Conservation (phyloP, 305 asterid species). For the Plantago lanceolata region DNA sequence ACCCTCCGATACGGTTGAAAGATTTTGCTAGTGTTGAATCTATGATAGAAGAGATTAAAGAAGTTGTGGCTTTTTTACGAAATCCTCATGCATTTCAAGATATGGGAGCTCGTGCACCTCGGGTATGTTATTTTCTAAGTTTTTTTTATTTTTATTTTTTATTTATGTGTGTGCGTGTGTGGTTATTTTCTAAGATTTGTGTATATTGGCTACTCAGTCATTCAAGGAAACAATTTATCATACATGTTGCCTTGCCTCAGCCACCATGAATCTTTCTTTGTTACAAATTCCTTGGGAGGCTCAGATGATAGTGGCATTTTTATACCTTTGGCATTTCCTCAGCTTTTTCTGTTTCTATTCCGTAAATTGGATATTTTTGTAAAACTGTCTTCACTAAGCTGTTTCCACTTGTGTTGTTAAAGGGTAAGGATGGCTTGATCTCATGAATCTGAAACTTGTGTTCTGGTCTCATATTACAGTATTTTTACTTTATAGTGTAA, state of each 20-base stretch:
- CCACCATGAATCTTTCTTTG: not conserved
- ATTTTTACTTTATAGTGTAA: too few species aligned
- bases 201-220: constrained; percentile 15
- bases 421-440: not conserved
- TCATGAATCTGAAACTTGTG: too few species aligned
- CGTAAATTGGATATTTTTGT: too few species aligned
- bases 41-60: constrained; percentile 92
- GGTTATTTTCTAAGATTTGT: too few species aligned
- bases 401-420: not conserved
- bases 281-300: not conserved
- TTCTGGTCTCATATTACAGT: too few species aligned
- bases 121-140: constrained; percentile 52
- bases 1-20: constrained; percentile 86
- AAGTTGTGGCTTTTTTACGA: constrained; percentile 89
- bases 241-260: not conserved
- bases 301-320: not conserved
- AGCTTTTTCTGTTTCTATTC: not conserved
- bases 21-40: constrained; percentile 94
- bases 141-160: too few species aligned
- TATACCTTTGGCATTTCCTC: not conserved
- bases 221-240: constrained; percentile 10
- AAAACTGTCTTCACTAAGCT: not conserved
- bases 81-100: constrained; percentile 90
- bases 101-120: constrained; percentile 99
- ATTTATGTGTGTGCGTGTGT: too few species aligned